Conservation (phyloP, 2,329 filamentous ascomycete species). For the Pseudocercospora eumusae region DNA sequence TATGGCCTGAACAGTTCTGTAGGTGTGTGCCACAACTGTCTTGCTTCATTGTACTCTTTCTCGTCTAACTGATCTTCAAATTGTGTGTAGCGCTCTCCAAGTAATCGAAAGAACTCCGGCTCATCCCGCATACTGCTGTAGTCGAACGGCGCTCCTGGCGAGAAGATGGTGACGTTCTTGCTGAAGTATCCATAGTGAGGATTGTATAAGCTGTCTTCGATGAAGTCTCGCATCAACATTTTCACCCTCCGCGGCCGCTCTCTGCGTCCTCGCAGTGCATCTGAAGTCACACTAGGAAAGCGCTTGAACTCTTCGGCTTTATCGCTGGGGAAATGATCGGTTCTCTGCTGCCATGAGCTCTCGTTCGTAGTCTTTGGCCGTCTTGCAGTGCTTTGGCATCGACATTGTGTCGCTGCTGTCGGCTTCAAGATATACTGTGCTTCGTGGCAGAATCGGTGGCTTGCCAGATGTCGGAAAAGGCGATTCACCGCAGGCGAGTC, state of each 20-base stretch:
- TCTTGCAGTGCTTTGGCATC: constrained; percentile 25
- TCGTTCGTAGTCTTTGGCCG: constrained; percentile 54
- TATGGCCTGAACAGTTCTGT: constrained; percentile 95
- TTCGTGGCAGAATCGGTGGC: constrained; percentile 57
- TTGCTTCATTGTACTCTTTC: constrained; percentile 68
- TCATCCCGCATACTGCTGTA: constrained; percentile 82
- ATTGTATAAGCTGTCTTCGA: constrained; percentile 68
- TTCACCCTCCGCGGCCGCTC: constrained; percentile 85
- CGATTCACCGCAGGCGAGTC: constrained; percentile 76
- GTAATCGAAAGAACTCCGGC: constrained; percentile 73
- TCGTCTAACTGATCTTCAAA: constrained; percentile 89
- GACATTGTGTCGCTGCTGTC: constrained; percentile 34
- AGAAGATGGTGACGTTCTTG: constrained; percentile 64
- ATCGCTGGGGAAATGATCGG: constrained; percentile 71
- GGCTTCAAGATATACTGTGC: constrained; percentile 58
- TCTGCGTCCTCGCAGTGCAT: constrained; percentile 68
- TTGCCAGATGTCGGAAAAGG: constrained; percentile 83
- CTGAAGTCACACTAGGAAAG: constrained; percentile 83
- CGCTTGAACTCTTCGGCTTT: constrained; percentile 75
- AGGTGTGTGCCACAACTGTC: constrained; percentile 97
- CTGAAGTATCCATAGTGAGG: constrained; percentile 39
- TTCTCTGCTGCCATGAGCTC: constrained; percentile 83
- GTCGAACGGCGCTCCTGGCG: constrained; percentile 84
- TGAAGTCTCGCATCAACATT: constrained; percentile 97
- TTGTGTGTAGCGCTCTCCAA: constrained; percentile 78